Conservation (phyloP, 2,329 filamentous ascomycete species). For the Pleoardoris graminearum region DNA sequence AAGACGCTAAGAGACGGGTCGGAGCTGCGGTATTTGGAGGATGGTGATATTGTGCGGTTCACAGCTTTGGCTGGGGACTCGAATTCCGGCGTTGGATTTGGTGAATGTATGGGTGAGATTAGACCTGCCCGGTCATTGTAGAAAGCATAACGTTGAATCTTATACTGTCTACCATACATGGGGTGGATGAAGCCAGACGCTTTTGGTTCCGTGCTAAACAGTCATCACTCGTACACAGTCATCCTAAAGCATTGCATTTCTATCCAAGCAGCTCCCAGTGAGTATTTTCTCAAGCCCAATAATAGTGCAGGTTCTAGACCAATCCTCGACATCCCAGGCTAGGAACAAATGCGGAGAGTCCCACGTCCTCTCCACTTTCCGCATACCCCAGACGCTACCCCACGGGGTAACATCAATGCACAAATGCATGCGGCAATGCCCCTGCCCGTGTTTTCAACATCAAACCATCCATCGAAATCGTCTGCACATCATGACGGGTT, state of each 20-base stretch:
- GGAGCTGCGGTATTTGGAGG: slow-evolving; percentile 45
- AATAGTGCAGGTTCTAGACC: no score
- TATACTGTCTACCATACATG: not conserved
- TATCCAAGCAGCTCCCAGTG: no score
- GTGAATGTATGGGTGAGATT: slow-evolving; percentile 45
- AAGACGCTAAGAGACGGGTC: slow-evolving; percentile 33
- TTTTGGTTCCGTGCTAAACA: no score
- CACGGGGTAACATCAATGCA: not conserved
- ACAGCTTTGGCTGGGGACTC: slow-evolving; percentile 43
- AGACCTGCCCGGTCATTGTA: slow-evolving; percentile 23
- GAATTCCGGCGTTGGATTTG: slow-evolving; percentile 44
- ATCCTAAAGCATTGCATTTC: no score
- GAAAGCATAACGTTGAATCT: not conserved
- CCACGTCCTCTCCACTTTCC: not conserved
- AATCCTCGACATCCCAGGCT: no score
- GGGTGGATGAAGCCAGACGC: no score
- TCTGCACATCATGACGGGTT: not conserved
- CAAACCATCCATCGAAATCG: not conserved
- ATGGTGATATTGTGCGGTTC: slow-evolving; percentile 48
- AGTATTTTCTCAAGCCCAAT: no score
- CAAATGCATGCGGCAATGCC: not conserved
- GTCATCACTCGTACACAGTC: no score
- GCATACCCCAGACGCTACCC: not conserved
- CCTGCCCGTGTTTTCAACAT: not conserved
- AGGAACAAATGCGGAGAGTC: no score